Conservation (phyloP, 2,329 filamentous ascomycete species). For the Claviceps fusiformis region DNA sequence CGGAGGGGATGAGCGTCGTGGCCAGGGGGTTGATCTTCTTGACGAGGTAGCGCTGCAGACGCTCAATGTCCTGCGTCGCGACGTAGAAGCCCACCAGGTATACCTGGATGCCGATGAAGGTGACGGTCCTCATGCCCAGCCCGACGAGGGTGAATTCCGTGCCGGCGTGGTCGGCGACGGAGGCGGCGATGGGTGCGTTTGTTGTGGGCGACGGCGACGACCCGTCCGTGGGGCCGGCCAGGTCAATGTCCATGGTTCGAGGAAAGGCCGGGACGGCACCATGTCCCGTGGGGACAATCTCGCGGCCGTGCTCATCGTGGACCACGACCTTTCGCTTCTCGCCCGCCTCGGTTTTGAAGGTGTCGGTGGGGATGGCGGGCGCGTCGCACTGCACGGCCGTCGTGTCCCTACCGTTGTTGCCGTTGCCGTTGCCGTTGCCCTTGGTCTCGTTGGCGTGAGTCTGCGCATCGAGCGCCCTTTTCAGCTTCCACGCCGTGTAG, state of each 20-base stretch:
- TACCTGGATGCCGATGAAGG: conserved; percentile 78
- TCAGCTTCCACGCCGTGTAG: conserved; percentile 40
- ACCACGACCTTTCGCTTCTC: conserved; percentile 44
- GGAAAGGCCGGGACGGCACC: conserved; percentile 70
- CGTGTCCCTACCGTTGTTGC: too few species aligned
- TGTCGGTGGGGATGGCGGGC: conserved; percentile 26
- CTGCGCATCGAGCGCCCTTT: conserved; percentile 23
- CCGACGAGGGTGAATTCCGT: conserved; percentile 80
- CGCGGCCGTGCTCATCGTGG: conserved; percentile 54
- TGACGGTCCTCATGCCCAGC: conserved; percentile 77
- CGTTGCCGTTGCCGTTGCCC: too few species aligned
- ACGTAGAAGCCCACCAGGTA: conserved; percentile 93
- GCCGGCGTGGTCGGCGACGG: conserved; percentile 26
- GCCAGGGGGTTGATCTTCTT: conserved; percentile 63
- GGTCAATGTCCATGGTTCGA: conserved; percentile 50
- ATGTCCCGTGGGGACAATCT: conserved; percentile 71
- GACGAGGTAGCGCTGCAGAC: conserved; percentile 66
- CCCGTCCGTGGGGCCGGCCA: conserved; percentile 12
- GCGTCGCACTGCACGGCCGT: conserved; percentile 30
- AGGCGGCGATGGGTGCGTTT: conserved; percentile 19
- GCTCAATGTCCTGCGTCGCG: conserved; percentile 65
- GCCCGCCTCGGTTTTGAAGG: conserved; percentile 34
- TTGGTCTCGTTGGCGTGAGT: conserved; percentile 20
- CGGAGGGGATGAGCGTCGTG: conserved; percentile 68
- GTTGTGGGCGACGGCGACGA: too few species aligned